A percentile compares a stretch with the other conserved stretches of the same genome.
Conservation (phyloP, 352 stramenopile genomes). For the Peronospora destructor region DNA sequence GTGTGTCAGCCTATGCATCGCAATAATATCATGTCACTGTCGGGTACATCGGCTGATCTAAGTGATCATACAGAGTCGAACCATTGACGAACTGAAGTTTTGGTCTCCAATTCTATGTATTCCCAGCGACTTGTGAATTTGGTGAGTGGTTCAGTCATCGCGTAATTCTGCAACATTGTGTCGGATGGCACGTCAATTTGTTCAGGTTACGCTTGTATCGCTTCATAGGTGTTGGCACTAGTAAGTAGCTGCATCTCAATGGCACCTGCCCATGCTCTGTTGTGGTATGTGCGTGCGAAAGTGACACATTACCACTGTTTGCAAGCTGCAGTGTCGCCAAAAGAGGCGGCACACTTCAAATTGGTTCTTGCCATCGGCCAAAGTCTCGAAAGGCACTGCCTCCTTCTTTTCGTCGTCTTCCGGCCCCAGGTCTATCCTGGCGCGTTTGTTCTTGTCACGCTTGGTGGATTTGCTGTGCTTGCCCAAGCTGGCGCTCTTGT, state of each 20-base stretch:
- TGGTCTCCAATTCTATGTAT: too few species aligned
- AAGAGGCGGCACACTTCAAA: conserved; percentile 88
- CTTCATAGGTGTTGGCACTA: conserved; percentile 55
- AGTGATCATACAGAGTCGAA: too few species aligned
- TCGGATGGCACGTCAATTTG: conserved; percentile 7
- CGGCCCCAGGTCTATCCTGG: conserved; percentile 7
- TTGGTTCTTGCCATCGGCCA: conserved; percentile 47
- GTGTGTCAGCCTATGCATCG: too few species aligned
- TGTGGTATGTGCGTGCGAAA: conserved; percentile 64
- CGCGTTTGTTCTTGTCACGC: conserved; percentile 28
- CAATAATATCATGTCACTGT: too few species aligned
- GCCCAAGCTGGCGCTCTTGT: conserved; percentile 13
- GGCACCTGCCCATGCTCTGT: conserved; percentile 48
- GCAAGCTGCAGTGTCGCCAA: conserved; percentile 87
- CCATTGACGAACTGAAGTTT: too few species aligned
- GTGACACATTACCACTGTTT: conserved; percentile 84
- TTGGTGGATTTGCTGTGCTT: conserved; percentile 23
- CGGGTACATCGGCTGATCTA: too few species aligned
- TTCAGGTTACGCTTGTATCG: conserved; percentile 35
- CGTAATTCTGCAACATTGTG: too few species aligned
- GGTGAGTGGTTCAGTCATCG: too few species aligned
- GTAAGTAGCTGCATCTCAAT: conserved; percentile 61
- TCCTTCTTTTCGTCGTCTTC: conserved; percentile 17
- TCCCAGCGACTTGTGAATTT: too few species aligned
- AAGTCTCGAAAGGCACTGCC: conserved; percentile 42